Evolutionary conservation across 169 alveolate species (phyloP).

Genomic region (Babesia bovis): DNA sequence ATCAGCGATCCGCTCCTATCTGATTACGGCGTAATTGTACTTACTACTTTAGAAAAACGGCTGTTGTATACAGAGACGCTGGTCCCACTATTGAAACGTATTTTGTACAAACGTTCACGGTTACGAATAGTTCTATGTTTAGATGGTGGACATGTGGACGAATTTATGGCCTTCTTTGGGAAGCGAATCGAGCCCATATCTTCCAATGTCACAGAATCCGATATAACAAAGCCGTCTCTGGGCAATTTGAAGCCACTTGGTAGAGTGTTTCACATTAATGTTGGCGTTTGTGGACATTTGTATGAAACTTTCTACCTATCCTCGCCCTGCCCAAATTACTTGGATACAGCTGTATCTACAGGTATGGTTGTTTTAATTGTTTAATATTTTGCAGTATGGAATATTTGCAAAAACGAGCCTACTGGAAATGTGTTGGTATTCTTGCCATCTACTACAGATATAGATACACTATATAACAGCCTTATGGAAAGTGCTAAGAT

Average conservation of each 20-base stretch:
- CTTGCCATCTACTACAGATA: constrained; percentile 48
- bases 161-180: constrained; percentile 27
- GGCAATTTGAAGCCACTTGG: constrained; percentile 5
- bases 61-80: constrained; percentile 58
- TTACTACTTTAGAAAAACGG: constrained; percentile 68
- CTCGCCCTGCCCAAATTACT: constrained; percentile 54
- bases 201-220: neutral
- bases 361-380: constrained; percentile 16
- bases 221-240: neutral
- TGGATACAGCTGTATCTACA: constrained; percentile 59
- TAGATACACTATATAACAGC: constrained; percentile 18
- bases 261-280: constrained; percentile 23
- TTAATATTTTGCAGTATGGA: constrained; percentile 25
- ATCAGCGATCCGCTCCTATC: constrained; percentile 73
- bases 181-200: neutral
- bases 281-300: neutral
- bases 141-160: constrained; percentile 32
- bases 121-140: constrained; percentile 46
- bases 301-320: constrained; percentile 48
- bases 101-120: constrained; percentile 32
- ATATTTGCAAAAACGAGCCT: constrained; percentile 38
- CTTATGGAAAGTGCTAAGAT: constrained; percentile 27
- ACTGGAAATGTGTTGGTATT: constrained; percentile 51
- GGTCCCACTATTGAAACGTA: constrained; percentile 60
- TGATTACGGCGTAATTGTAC: constrained; percentile 69